Evolutionary conservation across 192 early-diverging fungal species (phyloP).

Genomic region (Endogone sp.): DNA sequence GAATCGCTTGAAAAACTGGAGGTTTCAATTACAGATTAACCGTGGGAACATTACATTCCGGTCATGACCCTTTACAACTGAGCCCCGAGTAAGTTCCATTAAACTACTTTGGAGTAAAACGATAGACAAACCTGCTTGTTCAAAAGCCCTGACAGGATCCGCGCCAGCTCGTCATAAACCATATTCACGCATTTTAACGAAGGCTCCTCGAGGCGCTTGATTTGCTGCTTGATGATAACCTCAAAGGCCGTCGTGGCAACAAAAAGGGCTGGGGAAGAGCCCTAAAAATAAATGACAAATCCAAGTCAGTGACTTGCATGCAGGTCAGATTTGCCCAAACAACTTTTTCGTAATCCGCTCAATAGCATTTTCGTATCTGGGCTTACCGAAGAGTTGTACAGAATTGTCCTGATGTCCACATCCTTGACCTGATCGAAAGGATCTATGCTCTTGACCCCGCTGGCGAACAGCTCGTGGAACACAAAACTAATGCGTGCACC

Average conservation of each 20-base stretch:
- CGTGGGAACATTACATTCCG: no score
- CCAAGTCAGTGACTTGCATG: background rate
- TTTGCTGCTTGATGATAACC: conserved; percentile 98
- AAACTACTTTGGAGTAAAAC: no score
- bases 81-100: no score
- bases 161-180: conserved; percentile 97
- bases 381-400: conserved; percentile 92
- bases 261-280: conserved; percentile 96
- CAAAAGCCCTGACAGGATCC: conserved; percentile 90
- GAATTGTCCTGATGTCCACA: conserved; percentile 95
- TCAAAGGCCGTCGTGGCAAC: conserved; percentile 98
- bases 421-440: conserved; percentile 99
- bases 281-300: conserved; percentile 35
- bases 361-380: background rate
- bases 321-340: background rate
- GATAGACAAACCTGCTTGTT: conserved; percentile 69
- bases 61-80: no score
- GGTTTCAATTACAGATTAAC: background rate
- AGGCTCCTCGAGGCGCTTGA: conserved; percentile 96
- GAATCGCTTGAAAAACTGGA: conserved; percentile 90
- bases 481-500: conserved; percentile 99
- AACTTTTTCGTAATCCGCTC: background rate
- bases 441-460: conserved; percentile 91
- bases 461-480: conserved; percentile 95
- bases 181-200: conserved; percentile 92